A percentile compares a stretch with the other conserved stretches of the same genome.
Conservation (phyloP, 495 filamentous ascomycete genomes). For the Xylaria scruposa region DNA sequence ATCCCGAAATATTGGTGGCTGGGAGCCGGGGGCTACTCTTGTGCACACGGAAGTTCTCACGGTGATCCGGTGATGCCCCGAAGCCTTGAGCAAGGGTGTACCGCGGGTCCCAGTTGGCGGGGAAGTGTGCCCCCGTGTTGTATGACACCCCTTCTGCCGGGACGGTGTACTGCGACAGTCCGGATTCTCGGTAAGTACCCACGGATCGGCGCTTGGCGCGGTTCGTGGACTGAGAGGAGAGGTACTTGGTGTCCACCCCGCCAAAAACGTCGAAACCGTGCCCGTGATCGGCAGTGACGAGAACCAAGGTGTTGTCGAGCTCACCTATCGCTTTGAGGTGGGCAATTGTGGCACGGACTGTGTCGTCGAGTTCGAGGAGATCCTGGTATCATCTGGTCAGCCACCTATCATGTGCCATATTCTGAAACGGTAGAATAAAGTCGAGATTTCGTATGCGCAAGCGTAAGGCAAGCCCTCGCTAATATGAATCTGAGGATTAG, state of each 20-base stretch:
- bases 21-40: conserved; percentile 59
- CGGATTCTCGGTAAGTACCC: conserved; percentile 69
- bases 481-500: too few relatives aligned
- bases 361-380: conserved; percentile 78
- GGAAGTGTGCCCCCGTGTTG: conserved; percentile 71
- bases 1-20: conserved; percentile 52
- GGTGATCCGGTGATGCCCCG: conserved; percentile 68
- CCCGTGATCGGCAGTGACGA: conserved; percentile 79
- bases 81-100: conserved; percentile 73
- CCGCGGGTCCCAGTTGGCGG: conserved; percentile 75
- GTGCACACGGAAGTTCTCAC: conserved; percentile 71
- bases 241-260: conserved; percentile 62
- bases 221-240: conserved; percentile 62
- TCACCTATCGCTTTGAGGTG: conserved; percentile 62
- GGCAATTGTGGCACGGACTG: conserved; percentile 68
- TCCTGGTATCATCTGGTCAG: conserved; percentile 43
- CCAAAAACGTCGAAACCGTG: conserved; percentile 73
- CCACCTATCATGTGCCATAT: neutral
- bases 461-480: too few relatives aligned
- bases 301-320: conserved; percentile 69
- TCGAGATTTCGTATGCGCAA: too few relatives aligned
- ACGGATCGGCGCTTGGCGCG: conserved; percentile 71
- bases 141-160: conserved; percentile 54
- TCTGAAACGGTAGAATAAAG: too few relatives aligned
- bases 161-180: conserved; percentile 71